Evolutionary conservation across 169 alveolate species (phyloP), one percentile per base, ranked within the genome.

Genomic region (Cryptosporidium meleagridis): DNA sequence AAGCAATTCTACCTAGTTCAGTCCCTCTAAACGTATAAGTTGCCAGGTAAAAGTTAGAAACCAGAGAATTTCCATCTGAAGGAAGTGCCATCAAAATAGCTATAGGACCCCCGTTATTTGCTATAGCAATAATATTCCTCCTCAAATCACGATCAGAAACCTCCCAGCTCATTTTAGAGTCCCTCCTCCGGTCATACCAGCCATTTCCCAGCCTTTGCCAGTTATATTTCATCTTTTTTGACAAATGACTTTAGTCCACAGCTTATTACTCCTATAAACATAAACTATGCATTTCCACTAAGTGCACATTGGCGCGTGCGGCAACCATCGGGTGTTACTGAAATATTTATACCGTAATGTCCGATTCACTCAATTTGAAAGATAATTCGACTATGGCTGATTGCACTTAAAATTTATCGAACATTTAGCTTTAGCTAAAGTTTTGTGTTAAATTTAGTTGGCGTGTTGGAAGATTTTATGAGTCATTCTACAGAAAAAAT

Each of bases 261-360:
- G 45, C 35, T 9, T 37, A 33, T 8, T 33, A 67, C 29, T 16
- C 53, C 48, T 33, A 7, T 70, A 23, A 31, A 39, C 51, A 8
- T 52, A 55, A 35, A 12, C 39, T 55, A 73, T 73, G 86, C 86
- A 73, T 39, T 39, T 44, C 70, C 35, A 70, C 44, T 51, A 73
- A 52, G 70, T 73, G 86, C 86, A 73, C 86, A 73, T 51, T 73
- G 61, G 71, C 86, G 86, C 86, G 59, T 37, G 86, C 86, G 86
- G 39, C 4, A 5, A 52, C 23, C 5, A 12, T 23, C 18, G 86
- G 69, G 86, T 73, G 86, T 37, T 51, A 37, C 44, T 73, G 72
- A 18, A 37, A 29, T n/a, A 45, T 55, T 55, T 55, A 21, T 55
- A 55, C 7, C n/a, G 35, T 55, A 55, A 55, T 21, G 7, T 55